Percentiles rank a stretch among this genome's conserved stretches.
Evolutionary conservation across 2,329 filamentous ascomycete species (phyloP).

Genomic region (Tolypocladium nubicola): DNA sequence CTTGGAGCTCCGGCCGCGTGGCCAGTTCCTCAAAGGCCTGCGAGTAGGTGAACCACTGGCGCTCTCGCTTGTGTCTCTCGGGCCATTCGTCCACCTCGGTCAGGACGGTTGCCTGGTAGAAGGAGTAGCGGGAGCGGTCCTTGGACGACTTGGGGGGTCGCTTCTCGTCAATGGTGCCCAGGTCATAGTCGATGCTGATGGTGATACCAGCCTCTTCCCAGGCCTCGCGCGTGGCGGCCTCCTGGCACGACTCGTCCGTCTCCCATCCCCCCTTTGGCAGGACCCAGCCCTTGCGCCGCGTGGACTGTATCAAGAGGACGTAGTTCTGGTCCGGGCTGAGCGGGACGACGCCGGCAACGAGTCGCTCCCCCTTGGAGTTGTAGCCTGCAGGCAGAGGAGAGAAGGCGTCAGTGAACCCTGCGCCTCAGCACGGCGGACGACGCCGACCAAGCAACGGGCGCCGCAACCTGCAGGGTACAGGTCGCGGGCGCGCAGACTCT

Average conservation of each 20-base stretch:
- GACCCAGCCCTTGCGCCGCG: conserved; percentile 85
- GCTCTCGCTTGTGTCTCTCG: conserved; percentile 81
- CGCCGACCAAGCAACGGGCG: not conserved
- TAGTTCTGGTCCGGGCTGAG: conserved; percentile 76
- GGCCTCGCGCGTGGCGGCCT: conserved; percentile 81
- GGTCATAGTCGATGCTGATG: conserved; percentile 72
- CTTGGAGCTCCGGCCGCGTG: conserved; percentile 74
- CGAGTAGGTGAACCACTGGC: conserved; percentile 79
- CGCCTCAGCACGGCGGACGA: not conserved
- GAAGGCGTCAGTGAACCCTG: conserved; percentile 6
- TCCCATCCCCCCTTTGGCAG: conserved; percentile 98
- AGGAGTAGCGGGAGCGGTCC: conserved; percentile 58
- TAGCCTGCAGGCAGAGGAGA: conserved; percentile 54
- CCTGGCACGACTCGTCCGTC: conserved; percentile 76
- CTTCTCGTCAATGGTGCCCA: conserved; percentile 79
- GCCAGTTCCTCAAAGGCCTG: conserved; percentile 71
- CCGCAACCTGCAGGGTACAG: not conserved
- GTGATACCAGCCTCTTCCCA: conserved; percentile 97
- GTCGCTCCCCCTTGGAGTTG: conserved; percentile 79
- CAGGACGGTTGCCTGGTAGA: conserved; percentile 81
- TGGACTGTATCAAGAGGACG: conserved; percentile 90
- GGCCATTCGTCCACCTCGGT: conserved; percentile 85
- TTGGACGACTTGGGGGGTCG: conserved; percentile 65
- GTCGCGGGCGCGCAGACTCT: not conserved
- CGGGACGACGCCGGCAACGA: conserved; percentile 90